phyloP scores from a whole-genome alignment of 805 yeast genomes.

The Saturnispora diversa region DNA sequence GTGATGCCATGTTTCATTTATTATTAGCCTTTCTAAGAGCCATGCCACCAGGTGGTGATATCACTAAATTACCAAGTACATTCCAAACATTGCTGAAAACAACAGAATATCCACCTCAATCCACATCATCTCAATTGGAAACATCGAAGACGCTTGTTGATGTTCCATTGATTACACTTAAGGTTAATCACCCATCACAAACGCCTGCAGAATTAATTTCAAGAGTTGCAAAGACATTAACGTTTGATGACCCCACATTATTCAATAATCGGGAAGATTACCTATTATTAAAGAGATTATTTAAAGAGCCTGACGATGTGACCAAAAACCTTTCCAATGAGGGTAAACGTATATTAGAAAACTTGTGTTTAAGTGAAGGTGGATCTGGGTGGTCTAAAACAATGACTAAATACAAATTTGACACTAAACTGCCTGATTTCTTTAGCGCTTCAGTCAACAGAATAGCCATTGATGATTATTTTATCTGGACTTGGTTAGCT shows the following conservation, averaged over 20 bases:
- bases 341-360: slow-evolving; percentile 50
- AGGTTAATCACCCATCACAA: slow-evolving; percentile 36
- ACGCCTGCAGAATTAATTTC: slow-evolving; percentile 53
- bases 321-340: slow-evolving; percentile 64
- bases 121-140: slow-evolving; percentile 21
- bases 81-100: slow-evolving; percentile 57
- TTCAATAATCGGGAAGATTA: slow-evolving; percentile 74
- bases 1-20: slow-evolving; percentile 80
- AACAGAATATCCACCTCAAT: slow-evolving; percentile 69
- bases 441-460: slow-evolving; percentile 45
- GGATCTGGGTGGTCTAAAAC: slow-evolving; percentile 32
- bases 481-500: slow-evolving; percentile 87
- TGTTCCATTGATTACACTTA: slow-evolving; percentile 31
- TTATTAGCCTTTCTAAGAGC: slow-evolving; percentile 69
- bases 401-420: slow-evolving; percentile 19
- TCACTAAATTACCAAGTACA: slow-evolving; percentile 52
- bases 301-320: slow-evolving; percentile 48
- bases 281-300: slow-evolving; percentile 62
- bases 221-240: slow-evolving; percentile 48
- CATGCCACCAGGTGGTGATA: slow-evolving; percentile 55
- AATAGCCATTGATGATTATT: slow-evolving; percentile 75
- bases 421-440: slow-evolving; percentile 23
- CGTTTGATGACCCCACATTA: slow-evolving; percentile 60
- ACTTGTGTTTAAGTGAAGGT: slow-evolving; percentile 29
- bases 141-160: slow-evolving; percentile 25